Conservation (phyloP, 2,329 filamentous ascomycete species). For the Exophiala viscosa region DNA sequence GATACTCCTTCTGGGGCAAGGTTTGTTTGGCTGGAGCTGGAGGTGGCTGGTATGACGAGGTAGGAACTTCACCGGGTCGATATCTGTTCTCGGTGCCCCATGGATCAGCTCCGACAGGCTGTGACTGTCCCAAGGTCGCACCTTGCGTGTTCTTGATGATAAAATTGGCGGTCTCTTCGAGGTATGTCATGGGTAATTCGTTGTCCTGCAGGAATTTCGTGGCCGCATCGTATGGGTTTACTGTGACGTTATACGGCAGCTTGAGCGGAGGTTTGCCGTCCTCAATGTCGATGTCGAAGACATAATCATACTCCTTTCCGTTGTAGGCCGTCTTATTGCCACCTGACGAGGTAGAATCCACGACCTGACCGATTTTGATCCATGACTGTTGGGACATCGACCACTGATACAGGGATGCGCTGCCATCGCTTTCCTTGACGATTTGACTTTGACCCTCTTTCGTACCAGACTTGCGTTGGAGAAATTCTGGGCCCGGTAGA, state of each 20-base stretch:
- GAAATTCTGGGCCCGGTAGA: slow-evolving; percentile 80
- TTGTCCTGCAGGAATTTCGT: slow-evolving; percentile 88
- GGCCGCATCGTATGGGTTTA: slow-evolving; percentile 89
- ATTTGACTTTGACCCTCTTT: slow-evolving; percentile 95
- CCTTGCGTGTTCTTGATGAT: slow-evolving; percentile 87
- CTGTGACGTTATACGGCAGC: slow-evolving; percentile 85
- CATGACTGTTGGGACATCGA: slow-evolving; percentile 68
- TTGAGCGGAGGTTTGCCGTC: slow-evolving; percentile 90
- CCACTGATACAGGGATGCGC: slow-evolving; percentile 84
- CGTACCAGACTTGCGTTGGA: slow-evolving; percentile 77
- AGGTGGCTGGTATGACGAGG: slow-evolving; percentile 36
- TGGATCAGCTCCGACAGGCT: slow-evolving; percentile 60
- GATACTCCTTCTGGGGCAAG: slow-evolving; percentile 74
- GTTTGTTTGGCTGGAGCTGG: slow-evolving; percentile 30
- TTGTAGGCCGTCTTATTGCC: slow-evolving; percentile 72
- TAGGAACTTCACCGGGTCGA: slow-evolving; percentile 62
- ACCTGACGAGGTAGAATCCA: slow-evolving; percentile 79
- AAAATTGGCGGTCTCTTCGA: slow-evolving; percentile 90
- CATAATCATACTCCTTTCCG: slow-evolving; percentile 89
- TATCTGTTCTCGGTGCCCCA: slow-evolving; percentile 77
- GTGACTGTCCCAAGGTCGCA: slow-evolving; percentile 64
- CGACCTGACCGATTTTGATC: slow-evolving; percentile 89
- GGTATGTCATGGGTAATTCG: slow-evolving; percentile 78
- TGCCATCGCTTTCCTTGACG: slow-evolving; percentile 77
- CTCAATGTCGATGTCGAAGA: slow-evolving; percentile 95